Evolutionary conservation across 179 eudicot genomes (phyloP).

Genomic region (Camellia oleifera): DNA sequence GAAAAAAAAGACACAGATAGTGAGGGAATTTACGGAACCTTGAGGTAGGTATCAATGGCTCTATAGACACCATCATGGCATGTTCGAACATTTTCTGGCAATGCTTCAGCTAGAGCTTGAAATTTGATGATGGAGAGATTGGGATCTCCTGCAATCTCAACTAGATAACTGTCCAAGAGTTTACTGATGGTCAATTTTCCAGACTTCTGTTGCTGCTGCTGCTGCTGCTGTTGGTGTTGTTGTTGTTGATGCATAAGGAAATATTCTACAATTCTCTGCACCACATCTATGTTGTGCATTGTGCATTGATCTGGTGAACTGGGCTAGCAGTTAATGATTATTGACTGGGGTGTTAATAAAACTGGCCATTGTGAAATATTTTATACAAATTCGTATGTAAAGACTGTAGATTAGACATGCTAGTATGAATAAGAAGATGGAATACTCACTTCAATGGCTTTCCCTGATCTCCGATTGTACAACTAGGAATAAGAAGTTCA

Average conservation of each 20-base stretch:
- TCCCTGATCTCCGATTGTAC: slow-evolving; percentile 33
- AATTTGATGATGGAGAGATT: slow-evolving; percentile 69
- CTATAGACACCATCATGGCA: slow-evolving; percentile 88
- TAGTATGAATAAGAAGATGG: slow-evolving; percentile 7
- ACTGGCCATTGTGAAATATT: slow-evolving; percentile 8
- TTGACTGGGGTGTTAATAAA: slow-evolving; percentile 9
- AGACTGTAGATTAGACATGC: not conserved
- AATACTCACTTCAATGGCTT: slow-evolving; percentile 45
- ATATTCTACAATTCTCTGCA: slow-evolving; percentile 84
- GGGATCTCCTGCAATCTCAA: slow-evolving; percentile 79
- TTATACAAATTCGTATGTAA: not conserved
- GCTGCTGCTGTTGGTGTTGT: slow-evolving; percentile 7
- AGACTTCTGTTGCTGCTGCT: slow-evolving; percentile 28
- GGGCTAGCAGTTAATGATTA: slow-evolving; percentile 13
- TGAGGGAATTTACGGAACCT: slow-evolving; percentile 40
- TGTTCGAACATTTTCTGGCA: slow-evolving; percentile 83
- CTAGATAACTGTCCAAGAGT: slow-evolving; percentile 76
- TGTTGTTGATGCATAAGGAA: slow-evolving; percentile 59
- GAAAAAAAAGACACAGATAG: not conserved
- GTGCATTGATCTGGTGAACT: slow-evolving; percentile 46
- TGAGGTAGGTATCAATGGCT: slow-evolving; percentile 90
- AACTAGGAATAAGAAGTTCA: slow-evolving; percentile 71
- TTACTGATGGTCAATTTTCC: slow-evolving; percentile 72
- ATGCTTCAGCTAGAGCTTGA: slow-evolving; percentile 85
- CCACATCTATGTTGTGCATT: slow-evolving; percentile 72